Base-by-base conservation (phyloP, 1,284 basidiomycete species). In the Ustilago loliicola region DNA sequence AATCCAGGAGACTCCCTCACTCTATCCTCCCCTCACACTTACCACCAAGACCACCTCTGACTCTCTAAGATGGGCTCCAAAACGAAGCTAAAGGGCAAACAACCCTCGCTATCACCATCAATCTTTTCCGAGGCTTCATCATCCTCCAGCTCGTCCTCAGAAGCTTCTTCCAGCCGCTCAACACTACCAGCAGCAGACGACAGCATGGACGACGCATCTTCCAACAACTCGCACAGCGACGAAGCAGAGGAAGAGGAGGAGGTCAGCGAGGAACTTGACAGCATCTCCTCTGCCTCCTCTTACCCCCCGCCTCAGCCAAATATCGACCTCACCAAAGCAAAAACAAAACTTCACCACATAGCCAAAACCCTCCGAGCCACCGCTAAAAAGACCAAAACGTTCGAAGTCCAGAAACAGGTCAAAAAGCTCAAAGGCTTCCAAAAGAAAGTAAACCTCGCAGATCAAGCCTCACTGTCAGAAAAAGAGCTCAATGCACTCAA, bases 401-500 rank as follows among this genome's bases (percentile, higher is more conserved):
- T 94, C 77, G 95, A 97, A 87, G 90, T 91, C 0, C 93, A 93
- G 86, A 93, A 93, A 83, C 87, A 93, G 17, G 90, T 96, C 61
- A 95, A 95, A 88, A 92, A 91, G 87, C 87, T 96, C 66, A 95
- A 93, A 87, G 89, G 89, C 55, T 85, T 92, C 64, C 88, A 89
- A 68, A 87, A 77, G 63, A 77, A 67, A 34, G 1, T 40, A 2
- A 60, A 56, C 45, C 87, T 92, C 27, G 32, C 69, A 3, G 53
- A 61, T 1, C 68, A 72, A 47, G 62, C 68, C 9, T 10, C 29
- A 3, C 42, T 63, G 0, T 62, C 62, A 7, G 93, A 93, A 84
- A 87, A 86, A 6, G 91, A 96, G 84, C 87, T 96, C 11, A 87
- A 89, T n/a, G 86, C 89, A 19, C 85, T 94, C 53, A 93, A 94